Evolutionary conservation across 225 moss, liverwort and hornwort genomes (phyloP).

Genomic region (Sphagnum contortum): DNA sequence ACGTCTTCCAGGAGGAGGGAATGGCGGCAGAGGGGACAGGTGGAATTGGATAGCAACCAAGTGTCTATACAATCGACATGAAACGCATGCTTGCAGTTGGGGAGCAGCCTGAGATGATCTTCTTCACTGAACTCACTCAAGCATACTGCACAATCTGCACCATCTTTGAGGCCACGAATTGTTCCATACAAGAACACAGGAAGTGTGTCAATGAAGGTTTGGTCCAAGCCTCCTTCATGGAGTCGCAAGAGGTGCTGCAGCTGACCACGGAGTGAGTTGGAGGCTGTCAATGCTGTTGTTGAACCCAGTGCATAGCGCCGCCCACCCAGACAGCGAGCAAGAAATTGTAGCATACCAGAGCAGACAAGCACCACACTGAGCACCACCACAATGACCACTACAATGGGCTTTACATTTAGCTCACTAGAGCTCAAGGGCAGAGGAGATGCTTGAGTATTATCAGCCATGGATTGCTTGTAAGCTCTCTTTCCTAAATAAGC

Average conservation of each 20-base stretch:
- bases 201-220: slow-evolving; percentile 44
- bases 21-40: slow-evolving; percentile 79
- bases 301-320: slow-evolving; percentile 3
- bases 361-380: slow-evolving; percentile 34
- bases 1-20: slow-evolving; percentile 32
- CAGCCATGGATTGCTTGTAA: no score
- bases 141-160: slow-evolving; percentile 74
- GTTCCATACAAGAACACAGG: slow-evolving; percentile 50
- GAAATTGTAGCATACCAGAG: slow-evolving; percentile 34
- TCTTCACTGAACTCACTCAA: slow-evolving; percentile 73
- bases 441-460: no score
- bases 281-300: no score
- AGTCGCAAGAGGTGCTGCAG: slow-evolving; percentile 40
- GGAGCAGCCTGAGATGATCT: slow-evolving; percentile 61
- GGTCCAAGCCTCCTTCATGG: slow-evolving; percentile 41
- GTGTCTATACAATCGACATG: slow-evolving; percentile 84
- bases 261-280: slow-evolving; percentile 22
- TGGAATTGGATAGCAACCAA: slow-evolving; percentile 73
- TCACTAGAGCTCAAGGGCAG: background rate
- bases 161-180: slow-evolving; percentile 40
- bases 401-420: slow-evolving; percentile 34
- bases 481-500: no score
- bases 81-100: slow-evolving; percentile 85
- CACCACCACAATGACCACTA: slow-evolving; percentile 44
- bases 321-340: slow-evolving; percentile 41